Base-by-base conservation (phyloP, 495 filamentous ascomycete genomes). In the Terfezia boudieri region DNA sequence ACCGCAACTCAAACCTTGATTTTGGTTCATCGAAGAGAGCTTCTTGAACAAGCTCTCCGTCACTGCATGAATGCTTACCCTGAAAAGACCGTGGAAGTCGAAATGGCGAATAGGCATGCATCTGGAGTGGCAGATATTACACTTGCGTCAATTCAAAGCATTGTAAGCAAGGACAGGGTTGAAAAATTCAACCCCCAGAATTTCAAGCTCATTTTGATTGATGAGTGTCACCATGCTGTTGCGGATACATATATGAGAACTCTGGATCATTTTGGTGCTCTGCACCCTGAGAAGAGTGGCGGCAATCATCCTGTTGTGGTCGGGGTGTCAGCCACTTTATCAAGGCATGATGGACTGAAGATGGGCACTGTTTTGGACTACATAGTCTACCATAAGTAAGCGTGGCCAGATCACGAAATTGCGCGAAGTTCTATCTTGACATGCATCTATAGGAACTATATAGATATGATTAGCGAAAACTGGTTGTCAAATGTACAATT, bases 181-280 rank as follows among this genome's bases (percentile, higher is more conserved):
- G 51, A 61, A 36, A 95, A 93, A 59, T 96, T 86, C 60, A 78
- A 94, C 56, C 83, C 87, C 0, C 66, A 56, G 2, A 67, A 68
- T 20, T 95, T 89, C 72, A 99, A 99, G 65, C 76, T 99, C 0
- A 68, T 99, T 2, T 73, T 99, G 12, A 89, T 99, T 8, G 90
- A 99, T 60, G 90, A 99, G 65, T 89, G 86, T n/a, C 90, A 99
- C 68, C 90, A 96, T 67, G 94, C 96, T 51, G 88, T 94, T 36
- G 83, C 89, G 6, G 71, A 75, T 8, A 74, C 76, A 37, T 99
- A 95, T 63, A 70, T 89, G 56, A 73, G 70, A 35, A 74, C 76
- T 2, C 67, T 99, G 54, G 68, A 71, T 2, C 75, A 99, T 67
- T 86, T 98, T 64, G 76, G 80, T 0, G 72, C 95, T 43, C 65